Evolutionary conservation across 139 green algal genomes (phyloP).

Genomic region (Eudorina sp.): DNA sequence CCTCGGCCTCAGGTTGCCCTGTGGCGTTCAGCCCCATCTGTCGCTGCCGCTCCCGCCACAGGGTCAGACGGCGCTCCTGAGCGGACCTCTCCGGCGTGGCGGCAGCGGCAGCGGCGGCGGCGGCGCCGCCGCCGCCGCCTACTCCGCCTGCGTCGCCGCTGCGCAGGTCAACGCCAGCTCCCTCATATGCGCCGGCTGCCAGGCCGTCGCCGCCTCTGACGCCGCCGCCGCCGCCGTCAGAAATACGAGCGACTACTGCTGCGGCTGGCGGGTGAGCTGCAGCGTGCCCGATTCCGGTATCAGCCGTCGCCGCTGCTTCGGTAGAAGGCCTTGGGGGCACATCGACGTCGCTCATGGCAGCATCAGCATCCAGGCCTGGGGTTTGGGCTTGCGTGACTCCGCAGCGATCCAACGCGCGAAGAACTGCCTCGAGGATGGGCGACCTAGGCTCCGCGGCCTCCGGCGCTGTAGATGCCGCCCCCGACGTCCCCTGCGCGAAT

Average conservation of each 20-base stretch:
- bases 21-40: background rate
- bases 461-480: background rate
- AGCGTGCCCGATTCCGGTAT: too few species aligned
- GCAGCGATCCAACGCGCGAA: too few species aligned
- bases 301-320: background rate
- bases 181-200: background rate
- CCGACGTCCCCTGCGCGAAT: background rate
- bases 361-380: background rate
- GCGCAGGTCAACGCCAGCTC: background rate
- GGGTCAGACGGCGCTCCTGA: conserved; percentile 10
- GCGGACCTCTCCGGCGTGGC: background rate
- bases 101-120: background rate
- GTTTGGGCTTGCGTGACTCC: background rate
- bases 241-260: too few species aligned
- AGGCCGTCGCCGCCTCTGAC: background rate
- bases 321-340: background rate
- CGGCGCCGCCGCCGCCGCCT: background rate
- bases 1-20: background rate
- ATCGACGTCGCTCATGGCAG: background rate
- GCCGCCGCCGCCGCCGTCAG: too few species aligned
- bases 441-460: background rate
- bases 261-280: too few species aligned
- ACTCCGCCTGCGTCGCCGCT: background rate
- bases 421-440: too few species aligned
- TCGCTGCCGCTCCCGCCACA: conserved; percentile 8